phyloP scores from a whole-genome alignment of 2,329 filamentous ascomycete species.

The Fulvia fulva region DNA sequence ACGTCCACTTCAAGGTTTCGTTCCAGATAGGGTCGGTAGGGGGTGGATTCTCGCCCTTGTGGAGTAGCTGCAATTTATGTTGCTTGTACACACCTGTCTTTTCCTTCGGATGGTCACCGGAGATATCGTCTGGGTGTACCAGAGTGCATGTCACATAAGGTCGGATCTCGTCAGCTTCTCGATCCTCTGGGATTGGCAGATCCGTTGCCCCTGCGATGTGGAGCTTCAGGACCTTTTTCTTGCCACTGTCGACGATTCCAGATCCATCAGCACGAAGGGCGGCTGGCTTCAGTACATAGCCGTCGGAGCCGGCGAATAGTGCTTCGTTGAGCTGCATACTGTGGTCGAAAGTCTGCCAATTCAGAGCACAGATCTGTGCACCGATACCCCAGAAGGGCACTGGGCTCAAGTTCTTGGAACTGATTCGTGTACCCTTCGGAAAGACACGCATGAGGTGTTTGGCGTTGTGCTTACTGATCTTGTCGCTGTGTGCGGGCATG shows the following conservation, averaged over 20 bases:
- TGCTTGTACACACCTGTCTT: slow-evolving; percentile 61
- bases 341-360: slow-evolving; percentile 65
- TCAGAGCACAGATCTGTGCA: slow-evolving; percentile 66
- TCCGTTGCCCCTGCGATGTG: slow-evolving; percentile 61
- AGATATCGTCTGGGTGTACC: slow-evolving; percentile 53
- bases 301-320: slow-evolving; percentile 61
- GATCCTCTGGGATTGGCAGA: slow-evolving; percentile 52
- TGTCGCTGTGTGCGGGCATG: slow-evolving; percentile 45
- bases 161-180: slow-evolving; percentile 52
- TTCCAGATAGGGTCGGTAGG: slow-evolving; percentile 63
- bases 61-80: slow-evolving; percentile 55
- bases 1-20: slow-evolving; percentile 64
- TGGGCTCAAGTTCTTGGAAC: slow-evolving; percentile 60
- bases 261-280: slow-evolving; percentile 55
- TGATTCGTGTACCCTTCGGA: slow-evolving; percentile 66
- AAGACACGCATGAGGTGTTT: slow-evolving; percentile 66
- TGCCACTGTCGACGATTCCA: slow-evolving; percentile 46
- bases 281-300: slow-evolving; percentile 63
- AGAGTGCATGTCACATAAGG: slow-evolving; percentile 65
- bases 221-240: slow-evolving; percentile 52
- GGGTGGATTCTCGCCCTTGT: slow-evolving; percentile 57
- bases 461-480: slow-evolving; percentile 59
- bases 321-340: slow-evolving; percentile 67
- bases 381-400: slow-evolving; percentile 64
- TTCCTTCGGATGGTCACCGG: slow-evolving; percentile 52